These are phyloP conservation scores for Emmonsiellopsis sp. DNA, from an alignment of 2,329 filamentous ascomycete genomes.

Conservation along the genomic window DNA sequence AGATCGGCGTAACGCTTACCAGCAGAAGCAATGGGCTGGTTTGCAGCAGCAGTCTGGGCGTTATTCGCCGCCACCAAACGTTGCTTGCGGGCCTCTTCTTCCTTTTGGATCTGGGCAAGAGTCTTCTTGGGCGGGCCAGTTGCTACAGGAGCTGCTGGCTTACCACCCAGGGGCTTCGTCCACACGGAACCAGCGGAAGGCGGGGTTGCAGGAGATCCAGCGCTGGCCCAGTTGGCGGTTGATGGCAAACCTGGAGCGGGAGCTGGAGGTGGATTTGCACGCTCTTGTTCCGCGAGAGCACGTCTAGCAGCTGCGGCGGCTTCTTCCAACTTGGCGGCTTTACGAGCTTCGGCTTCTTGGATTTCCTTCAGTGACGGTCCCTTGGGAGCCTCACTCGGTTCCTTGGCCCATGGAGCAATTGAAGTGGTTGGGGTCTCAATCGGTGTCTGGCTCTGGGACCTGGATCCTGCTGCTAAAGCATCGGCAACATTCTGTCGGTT, in stretches of 20 bases:
- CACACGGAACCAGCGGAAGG: conserved; percentile 38
- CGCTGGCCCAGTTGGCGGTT: conserved; percentile 78
- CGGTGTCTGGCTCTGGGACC: conserved; percentile 70
- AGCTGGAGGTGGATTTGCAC: conserved; percentile 53
- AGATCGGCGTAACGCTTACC: conserved; percentile 94
- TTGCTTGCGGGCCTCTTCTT: conserved; percentile 85
- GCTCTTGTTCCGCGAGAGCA: conserved; percentile 70
- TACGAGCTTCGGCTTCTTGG: conserved; percentile 87
- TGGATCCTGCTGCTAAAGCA: conserved; percentile 50
- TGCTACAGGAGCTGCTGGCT: conserved; percentile 27
- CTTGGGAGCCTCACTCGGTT: conserved; percentile 61
- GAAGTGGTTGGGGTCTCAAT: conserved; percentile 58
- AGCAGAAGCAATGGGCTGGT: conserved; percentile 34
- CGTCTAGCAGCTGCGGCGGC: conserved; percentile 67
- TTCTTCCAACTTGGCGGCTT: conserved; percentile 82
- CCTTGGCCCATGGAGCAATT: conserved; percentile 90
- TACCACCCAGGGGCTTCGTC: conserved; percentile 40
- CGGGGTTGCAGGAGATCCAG: conserved; percentile 58
- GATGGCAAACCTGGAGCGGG: conserved; percentile 74
- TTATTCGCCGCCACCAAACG: conserved; percentile 46
- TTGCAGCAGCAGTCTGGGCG: conserved; percentile 39
- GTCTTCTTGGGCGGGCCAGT: conserved; percentile 64
- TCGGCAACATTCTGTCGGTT: conserved; percentile 77
- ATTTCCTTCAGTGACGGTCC: conserved; percentile 94
- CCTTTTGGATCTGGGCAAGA: conserved; percentile 88